A percentile compares a stretch with the other conserved stretches of the same genome.
These are phyloP conservation scores for Suillus cothurnatus DNA, from an alignment of 768 basidiomycete species.

Conservation along the genomic window DNA sequence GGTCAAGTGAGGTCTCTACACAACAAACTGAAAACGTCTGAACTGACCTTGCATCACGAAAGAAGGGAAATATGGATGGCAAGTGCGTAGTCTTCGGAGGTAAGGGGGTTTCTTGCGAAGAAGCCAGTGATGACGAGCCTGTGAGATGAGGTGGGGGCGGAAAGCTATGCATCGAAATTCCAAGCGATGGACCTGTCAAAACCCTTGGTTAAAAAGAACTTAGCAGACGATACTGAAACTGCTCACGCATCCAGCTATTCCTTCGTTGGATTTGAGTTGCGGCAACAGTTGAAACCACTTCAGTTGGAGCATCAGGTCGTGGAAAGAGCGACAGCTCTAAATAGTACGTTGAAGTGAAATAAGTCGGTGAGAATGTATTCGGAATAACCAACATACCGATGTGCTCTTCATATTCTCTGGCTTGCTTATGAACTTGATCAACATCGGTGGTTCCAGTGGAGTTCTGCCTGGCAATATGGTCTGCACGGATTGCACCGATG, in stretches of 20 bases:
- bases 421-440: slow-evolving; percentile 4
- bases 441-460: slow-evolving; percentile 12
- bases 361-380: background rate
- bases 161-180: slow-evolving; percentile 9
- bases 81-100: slow-evolving; percentile 11
- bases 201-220: background rate
- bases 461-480: slow-evolving; percentile 23
- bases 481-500: slow-evolving; percentile 55
- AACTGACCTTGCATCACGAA: slow-evolving; percentile 17
- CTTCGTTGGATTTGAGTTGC: background rate
- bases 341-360: background rate
- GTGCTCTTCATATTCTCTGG: slow-evolving; percentile 7
- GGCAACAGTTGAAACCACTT: background rate
- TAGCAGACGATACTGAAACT: background rate
- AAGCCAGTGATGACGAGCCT: slow-evolving; percentile 12
- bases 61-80: slow-evolving; percentile 11
- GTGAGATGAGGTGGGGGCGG: slow-evolving; percentile 12
- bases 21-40: background rate
- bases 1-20: background rate
- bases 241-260: slow-evolving; percentile 17
- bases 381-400: background rate
- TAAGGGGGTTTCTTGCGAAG: slow-evolving; percentile 14
- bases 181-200: slow-evolving; percentile 17
- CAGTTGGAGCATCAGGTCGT: background rate
- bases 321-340: background rate